A percentile compares a stretch with the other conserved stretches of the same genome.
These are phyloP conservation scores for Ogataea kodamae DNA, from an alignment of 805 yeast species.

Conservation along the genomic window DNA sequence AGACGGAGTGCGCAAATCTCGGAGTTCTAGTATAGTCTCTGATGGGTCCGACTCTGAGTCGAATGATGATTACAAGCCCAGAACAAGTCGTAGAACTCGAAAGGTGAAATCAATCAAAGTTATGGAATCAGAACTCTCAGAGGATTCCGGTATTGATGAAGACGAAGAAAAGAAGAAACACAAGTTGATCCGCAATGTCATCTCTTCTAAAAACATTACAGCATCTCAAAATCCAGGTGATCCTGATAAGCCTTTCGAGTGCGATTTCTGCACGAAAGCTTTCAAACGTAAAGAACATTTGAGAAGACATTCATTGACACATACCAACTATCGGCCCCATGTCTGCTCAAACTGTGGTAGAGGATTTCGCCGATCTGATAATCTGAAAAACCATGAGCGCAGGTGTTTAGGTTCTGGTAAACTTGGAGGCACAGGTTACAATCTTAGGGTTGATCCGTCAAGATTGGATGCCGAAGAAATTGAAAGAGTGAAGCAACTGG, in stretches of 20 bases:
- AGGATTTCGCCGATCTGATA: constrained; percentile 30
- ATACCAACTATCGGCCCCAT: constrained; percentile 27
- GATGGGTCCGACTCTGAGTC: constrained; percentile 3
- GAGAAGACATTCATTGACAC: constrained; percentile 27
- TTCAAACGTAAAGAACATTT: constrained; percentile 29
- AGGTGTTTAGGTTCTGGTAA: constrained; percentile 23
- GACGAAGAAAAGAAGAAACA: constrained; percentile 10
- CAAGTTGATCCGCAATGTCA: constrained; percentile 19
- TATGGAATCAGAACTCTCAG: constrained; percentile 1
- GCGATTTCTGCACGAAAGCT: constrained; percentile 26
- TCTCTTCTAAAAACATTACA: constrained; percentile 23
- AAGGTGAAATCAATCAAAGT: constrained; percentile 1
- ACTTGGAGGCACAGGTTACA: constrained; percentile 21
- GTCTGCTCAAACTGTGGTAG: constrained; percentile 26
- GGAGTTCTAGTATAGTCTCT: not conserved
- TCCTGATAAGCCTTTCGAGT: constrained; percentile 21
- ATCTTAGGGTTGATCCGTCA: constrained; percentile 20
- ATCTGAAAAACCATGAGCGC: constrained; percentile 26
- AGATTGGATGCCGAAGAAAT: constrained; percentile 22
- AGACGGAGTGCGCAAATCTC: constrained; percentile 4
- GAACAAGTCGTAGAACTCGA: not conserved
- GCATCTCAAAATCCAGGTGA: constrained; percentile 20
- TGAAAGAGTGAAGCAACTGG: constrained; percentile 21
- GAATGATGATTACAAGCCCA: constrained; percentile 4
- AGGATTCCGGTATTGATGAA: constrained; percentile 1